phyloP scores from a whole-genome alignment of 495 filamentous ascomycete species.

The Penicillium odoratum region DNA sequence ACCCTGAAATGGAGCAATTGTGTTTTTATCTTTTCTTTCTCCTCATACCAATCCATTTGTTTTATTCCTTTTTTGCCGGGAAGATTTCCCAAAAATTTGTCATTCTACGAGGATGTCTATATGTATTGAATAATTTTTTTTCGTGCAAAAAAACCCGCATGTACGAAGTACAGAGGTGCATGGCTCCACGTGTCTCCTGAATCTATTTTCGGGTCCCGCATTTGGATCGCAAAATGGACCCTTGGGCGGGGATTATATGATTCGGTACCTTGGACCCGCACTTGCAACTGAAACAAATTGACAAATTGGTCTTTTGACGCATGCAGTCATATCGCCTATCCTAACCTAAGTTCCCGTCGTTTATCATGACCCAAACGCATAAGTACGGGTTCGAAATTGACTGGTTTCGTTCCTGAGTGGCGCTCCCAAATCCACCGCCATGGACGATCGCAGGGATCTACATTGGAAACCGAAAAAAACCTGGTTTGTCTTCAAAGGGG shows the following conservation, averaged over 20 bases:
- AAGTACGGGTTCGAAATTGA: not conserved
- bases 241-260: not conserved
- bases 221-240: constrained; percentile 6
- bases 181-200: not conserved
- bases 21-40: constrained; percentile 8
- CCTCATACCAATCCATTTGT: constrained; percentile 12
- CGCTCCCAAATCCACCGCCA: constrained; percentile 2
- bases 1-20: not conserved
- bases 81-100: not conserved
- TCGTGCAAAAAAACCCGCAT: not conserved
- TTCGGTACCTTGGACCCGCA: not conserved
- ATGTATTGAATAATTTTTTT: not conserved
- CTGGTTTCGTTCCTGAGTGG: not conserved
- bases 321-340: not conserved
- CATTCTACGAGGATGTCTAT: too few relatives aligned
- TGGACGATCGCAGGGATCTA: constrained; percentile 8
- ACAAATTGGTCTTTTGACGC: too few relatives aligned
- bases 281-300: too few relatives aligned
- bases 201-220: not conserved
- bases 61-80: not conserved
- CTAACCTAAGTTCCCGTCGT: not conserved
- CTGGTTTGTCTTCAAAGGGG: not conserved
- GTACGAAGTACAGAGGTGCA: not conserved
- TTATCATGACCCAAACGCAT: not conserved
- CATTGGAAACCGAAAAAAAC: not conserved